Evolutionary conservation across 2,329 filamentous ascomycete genomes (phyloP).

Genomic region (Fusarium piperis): DNA sequence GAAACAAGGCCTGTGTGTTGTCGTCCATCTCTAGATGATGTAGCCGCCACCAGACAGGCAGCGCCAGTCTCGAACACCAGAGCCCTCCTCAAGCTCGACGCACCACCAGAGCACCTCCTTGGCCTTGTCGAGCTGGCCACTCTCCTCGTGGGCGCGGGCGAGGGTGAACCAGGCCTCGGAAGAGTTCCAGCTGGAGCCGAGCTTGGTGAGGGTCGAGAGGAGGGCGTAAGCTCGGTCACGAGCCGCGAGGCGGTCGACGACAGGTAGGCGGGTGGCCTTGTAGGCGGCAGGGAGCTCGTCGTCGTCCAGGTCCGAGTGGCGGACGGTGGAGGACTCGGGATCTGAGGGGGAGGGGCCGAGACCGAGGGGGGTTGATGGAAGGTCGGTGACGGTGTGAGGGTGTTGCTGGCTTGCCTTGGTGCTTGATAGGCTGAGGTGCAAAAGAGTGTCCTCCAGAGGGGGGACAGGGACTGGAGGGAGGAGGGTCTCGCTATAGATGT

Average conservation of each 20-base stretch:
- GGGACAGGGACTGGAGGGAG: slow-evolving; percentile 67
- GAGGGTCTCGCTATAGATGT: slow-evolving; percentile 79
- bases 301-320: slow-evolving; percentile 42
- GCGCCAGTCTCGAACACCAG: slow-evolving; percentile 81
- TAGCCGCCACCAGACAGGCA: slow-evolving; percentile 74
- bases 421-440: background rate
- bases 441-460: slow-evolving; percentile 46
- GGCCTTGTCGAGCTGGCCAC: slow-evolving; percentile 85
- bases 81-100: slow-evolving; percentile 89
- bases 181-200: slow-evolving; percentile 88
- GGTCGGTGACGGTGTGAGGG: slow-evolving; percentile 23
- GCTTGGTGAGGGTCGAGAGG: slow-evolving; percentile 82
- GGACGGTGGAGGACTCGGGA: slow-evolving; percentile 23
- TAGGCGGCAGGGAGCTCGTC: slow-evolving; percentile 60
- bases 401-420: background rate
- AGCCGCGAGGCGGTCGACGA: slow-evolving; percentile 85
- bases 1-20: background rate
- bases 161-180: slow-evolving; percentile 94
- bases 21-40: slow-evolving; percentile 52
- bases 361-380: slow-evolving; percentile 60
- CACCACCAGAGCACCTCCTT: slow-evolving; percentile 98
- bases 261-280: slow-evolving; percentile 70
- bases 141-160: slow-evolving; percentile 86
- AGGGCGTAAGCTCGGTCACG: slow-evolving; percentile 89
- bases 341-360: slow-evolving; percentile 50